Base-by-base conservation (phyloP, 306 rosid species). In the Cotoneaster glaucophyllus region DNA sequence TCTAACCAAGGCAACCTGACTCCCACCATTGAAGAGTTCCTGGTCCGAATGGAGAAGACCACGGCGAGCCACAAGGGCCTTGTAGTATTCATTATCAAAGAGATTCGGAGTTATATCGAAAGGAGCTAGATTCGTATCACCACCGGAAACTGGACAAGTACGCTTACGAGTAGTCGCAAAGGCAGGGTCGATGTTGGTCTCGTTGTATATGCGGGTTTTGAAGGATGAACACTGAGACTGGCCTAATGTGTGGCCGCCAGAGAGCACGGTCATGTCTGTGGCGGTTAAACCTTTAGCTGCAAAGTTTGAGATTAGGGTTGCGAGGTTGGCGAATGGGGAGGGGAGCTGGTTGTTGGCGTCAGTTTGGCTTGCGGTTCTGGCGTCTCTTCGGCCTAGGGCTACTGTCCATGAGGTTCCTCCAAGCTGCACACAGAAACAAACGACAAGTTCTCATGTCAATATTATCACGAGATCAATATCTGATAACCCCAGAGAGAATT, bases 1-100 rank as follows among this genome's bases (percentile, higher is more conserved):
- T 68, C 67, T 79, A 18, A 91, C 98, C 88, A 88, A 68, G 6
- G 83, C 76, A 69, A 87, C 95, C 39, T 88, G 96, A 52, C 89
- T 77, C 0, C 87, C 95, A 19, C 69, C 71, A 64, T 84, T 82
- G 85, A 90, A 90, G 37, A 95, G 87, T 79, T 65, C 86, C 83
- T 92, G 98, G 43, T 95, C 98, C 0, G 98, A 92, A 32, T 80
- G 87, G 21, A 95, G 86, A 22, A 95, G 86, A 1, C 96, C 98
- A 15, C 91, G 92, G 3, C 11, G 37, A 67, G 61, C 77, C 29
- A 83, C 74, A 3, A 94, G 87, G 67, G 84, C 86, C 9, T 4
- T 50, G 73, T 74, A 91, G 79, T 94, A 94, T 13, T 15, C 78
- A 58, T 90, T 94, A 21, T 94, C 98, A 54, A 94, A 94, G 0